Percentiles rank a stretch among this genome's conserved stretches.
Evolutionary conservation across 2,329 filamentous ascomycete species (phyloP).

Genomic region (Hawksworthiomyces lignivorus): DNA sequence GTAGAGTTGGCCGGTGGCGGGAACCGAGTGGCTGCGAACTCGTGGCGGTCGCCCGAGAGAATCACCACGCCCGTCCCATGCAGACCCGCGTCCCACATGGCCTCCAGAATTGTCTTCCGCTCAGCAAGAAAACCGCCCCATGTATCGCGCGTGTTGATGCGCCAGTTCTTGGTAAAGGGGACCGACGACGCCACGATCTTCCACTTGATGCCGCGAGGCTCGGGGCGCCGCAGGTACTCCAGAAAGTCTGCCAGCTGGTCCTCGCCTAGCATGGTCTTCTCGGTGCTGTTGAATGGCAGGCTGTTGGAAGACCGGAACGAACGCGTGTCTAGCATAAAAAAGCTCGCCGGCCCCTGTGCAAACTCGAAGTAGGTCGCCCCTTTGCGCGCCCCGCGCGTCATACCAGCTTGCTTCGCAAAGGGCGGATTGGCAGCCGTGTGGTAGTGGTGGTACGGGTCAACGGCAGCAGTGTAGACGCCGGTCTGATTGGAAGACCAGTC

Average conservation of each 20-base stretch:
- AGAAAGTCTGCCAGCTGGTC: conserved; percentile 75
- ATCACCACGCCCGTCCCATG: conserved; percentile 72
- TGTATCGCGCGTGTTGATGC: conserved; percentile 76
- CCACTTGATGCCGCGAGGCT: conserved; percentile 76
- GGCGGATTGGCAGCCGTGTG: conserved; percentile 76
- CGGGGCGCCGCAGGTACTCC: conserved; percentile 63
- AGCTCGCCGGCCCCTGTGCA: conserved; percentile 79
- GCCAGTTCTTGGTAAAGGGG: conserved; percentile 98
- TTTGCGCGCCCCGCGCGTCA: conserved; percentile 23
- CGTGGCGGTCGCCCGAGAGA: conserved; percentile 88
- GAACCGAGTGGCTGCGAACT: conserved; percentile 85
- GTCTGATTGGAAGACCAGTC: conserved; percentile 83
- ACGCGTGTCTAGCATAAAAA: conserved; percentile 91
- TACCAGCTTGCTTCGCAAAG: conserved; percentile 29
- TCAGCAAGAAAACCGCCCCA: conserved; percentile 90
- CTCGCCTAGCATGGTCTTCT: conserved; percentile 81
- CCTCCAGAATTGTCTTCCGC: conserved; percentile 70
- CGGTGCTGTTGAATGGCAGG: conserved; percentile 48
- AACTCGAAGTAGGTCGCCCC: conserved; percentile 79
- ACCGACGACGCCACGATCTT: conserved; percentile 87
- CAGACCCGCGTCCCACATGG: conserved; percentile 79
- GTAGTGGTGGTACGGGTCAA: conserved; percentile 81
- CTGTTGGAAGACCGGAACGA: conserved; percentile 69
- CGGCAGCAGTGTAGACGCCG: conserved; percentile 69
- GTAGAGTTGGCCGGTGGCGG: conserved; percentile 49